Conservation (phyloP, 2,329 filamentous ascomycete genomes). For the Exserohilum turcica region DNA sequence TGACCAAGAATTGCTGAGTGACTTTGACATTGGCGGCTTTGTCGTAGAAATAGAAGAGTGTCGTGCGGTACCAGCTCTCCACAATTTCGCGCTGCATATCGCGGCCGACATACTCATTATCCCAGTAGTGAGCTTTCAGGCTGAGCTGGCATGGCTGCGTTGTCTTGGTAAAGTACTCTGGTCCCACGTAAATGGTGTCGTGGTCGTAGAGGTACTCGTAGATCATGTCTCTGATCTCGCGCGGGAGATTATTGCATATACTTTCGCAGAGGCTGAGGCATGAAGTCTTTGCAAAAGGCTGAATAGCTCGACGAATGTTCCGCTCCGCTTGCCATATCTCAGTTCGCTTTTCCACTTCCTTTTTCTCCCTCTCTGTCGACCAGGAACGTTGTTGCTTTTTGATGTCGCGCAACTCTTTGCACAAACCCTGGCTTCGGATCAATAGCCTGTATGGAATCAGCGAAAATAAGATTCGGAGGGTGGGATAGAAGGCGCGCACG, state of each 20-base stretch:
- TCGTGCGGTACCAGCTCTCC: slow-evolving; percentile 14
- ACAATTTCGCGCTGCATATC: slow-evolving; percentile 2
- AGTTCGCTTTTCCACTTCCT: not conserved
- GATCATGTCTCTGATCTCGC: slow-evolving; percentile 10
- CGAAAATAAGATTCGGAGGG: not conserved
- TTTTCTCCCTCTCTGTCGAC: not conserved
- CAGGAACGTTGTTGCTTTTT: too few species aligned
- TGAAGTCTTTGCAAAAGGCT: not conserved
- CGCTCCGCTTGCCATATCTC: not conserved
- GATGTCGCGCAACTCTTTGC: not conserved
- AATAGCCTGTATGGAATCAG: not conserved
- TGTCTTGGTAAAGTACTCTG: slow-evolving; percentile 4
- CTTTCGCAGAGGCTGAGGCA: not conserved
- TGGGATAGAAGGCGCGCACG: not conserved
- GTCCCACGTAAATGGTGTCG: not conserved
- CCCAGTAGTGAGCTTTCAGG: slow-evolving; percentile 5
- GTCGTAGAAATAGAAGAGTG: slow-evolving; percentile 12
- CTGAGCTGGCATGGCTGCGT: not conserved
- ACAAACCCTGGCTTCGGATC: not conserved
- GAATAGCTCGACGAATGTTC: not conserved
- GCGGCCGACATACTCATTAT: slow-evolving; percentile 3
- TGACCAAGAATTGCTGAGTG: slow-evolving; percentile 7
- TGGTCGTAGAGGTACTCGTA: not conserved
- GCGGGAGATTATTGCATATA: not conserved
- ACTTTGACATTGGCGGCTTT: slow-evolving; percentile 3